A percentile compares a stretch with the other conserved stretches of the same genome.
Evolutionary conservation across 2,329 filamentous ascomycete species (phyloP).

Genomic region (Lachnellula occidentalis): DNA sequence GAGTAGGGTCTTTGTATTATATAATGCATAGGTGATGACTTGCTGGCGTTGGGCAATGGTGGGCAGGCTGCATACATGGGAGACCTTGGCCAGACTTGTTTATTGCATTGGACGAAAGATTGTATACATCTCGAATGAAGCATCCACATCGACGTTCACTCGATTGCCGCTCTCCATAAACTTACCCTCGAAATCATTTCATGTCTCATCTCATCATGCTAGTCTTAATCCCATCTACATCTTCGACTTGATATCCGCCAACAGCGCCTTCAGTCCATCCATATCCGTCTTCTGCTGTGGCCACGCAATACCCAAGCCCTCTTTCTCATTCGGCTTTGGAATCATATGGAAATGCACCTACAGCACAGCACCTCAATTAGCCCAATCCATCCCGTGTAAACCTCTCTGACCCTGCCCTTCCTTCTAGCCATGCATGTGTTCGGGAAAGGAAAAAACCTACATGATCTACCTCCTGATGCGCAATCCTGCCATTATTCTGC

Average conservation of each 20-base stretch:
- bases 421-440: too few species aligned
- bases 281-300: conserved; percentile 70
- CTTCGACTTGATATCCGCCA: conserved; percentile 82
- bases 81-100: neutral
- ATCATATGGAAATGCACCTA: conserved; percentile 97
- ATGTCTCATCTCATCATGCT: neutral
- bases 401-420: neutral
- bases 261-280: conserved; percentile 72
- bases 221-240: conserved; percentile 50
- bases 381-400: neutral
- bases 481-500: conserved; percentile 90
- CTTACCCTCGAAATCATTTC: too few species aligned
- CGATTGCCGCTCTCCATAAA: neutral
- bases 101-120: neutral
- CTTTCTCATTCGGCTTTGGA: conserved; percentile 79
- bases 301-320: conserved; percentile 80
- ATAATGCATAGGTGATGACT: conserved; percentile 1
- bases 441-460: conserved; percentile 45
- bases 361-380: neutral
- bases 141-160: neutral
- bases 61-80: neutral
- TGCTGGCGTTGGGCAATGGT: conserved; percentile 2
- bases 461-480: conserved; percentile 90
- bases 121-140: neutral
- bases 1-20: conserved; percentile 2